Base-by-base conservation (phyloP, 1,139 yeast species). In the Waltiozyma sp. region DNA sequence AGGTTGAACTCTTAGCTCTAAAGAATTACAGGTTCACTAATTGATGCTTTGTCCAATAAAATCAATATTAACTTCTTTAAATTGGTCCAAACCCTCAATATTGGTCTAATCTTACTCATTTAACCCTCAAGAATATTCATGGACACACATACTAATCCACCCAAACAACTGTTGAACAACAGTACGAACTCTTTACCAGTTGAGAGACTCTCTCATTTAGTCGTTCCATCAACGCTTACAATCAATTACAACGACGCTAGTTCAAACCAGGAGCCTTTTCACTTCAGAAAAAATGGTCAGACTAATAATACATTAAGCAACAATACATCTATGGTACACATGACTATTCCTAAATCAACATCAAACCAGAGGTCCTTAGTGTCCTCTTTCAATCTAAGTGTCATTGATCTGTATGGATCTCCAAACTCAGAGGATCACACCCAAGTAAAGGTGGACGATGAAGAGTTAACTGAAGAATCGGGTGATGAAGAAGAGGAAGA, bases 331-430 rank as follows among this genome's bases (percentile, higher is more conserved):
- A 14, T 18, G 6, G 37, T 23, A 24, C 28, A 38, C 19, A 26
- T 38, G 10, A 28, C 33, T 41, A 43, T 42, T 38, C 45, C 47
- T 3, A 41, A 43, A 23, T 41, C 41, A 13, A 35, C 39, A 37
- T 37, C 43, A 37, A 37, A 38, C 42, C 45, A 34, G 35, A 13
- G 37, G 4, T 41, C 42, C 9, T 3, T 43, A 14, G 24, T 37
- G 5, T 41, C 42, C 2, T 42, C 43, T 31, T 15, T 38, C 24
- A 45, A 47, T 28, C 40, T 52, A 33, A 53, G 58, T 37, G 47
- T 54, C 16, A 51, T 54, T 13, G 58, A 53, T 23, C 46, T 54
- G 53, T 54, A 54, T 14, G 21, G 28, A 8, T 5, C 42, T 41
- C 28, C 26, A 21, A 14, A 18, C 16, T 14, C 16, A 28, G 7